These are phyloP conservation scores for Ceriops tagal DNA, from an alignment of 345 rosid genomes.

Conservation along the genomic window DNA sequence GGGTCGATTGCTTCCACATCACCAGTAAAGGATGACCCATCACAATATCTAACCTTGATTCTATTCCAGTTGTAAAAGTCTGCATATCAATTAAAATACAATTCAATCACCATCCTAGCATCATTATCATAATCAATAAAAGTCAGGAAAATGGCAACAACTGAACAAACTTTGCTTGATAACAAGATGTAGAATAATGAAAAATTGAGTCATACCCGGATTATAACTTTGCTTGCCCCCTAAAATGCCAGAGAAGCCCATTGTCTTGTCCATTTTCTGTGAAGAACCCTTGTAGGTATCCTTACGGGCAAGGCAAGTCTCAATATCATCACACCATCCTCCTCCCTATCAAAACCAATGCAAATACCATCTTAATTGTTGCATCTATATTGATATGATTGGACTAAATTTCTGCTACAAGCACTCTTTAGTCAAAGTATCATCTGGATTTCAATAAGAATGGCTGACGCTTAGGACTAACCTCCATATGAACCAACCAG, in stretches of 20 bases:
- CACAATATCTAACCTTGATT: constrained; percentile 86
- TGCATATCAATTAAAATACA: constrained; percentile 21
- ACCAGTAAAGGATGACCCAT: constrained; percentile 91
- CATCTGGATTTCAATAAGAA: too few relatives aligned
- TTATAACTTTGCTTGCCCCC: constrained; percentile 52
- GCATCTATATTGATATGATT: too few relatives aligned
- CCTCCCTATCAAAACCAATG: constrained; percentile 57
- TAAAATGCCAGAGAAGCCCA: constrained; percentile 86
- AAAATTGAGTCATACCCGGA: constrained; percentile 51
- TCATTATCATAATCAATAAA: neutral
- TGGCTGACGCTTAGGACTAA: constrained; percentile 19
- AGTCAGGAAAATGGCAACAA: neutral
- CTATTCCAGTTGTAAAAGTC: constrained; percentile 90
- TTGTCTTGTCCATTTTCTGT: constrained; percentile 51
- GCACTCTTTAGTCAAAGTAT: too few relatives aligned
- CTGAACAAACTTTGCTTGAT: neutral
- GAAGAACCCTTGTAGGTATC: constrained; percentile 81
- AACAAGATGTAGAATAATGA: neutral
- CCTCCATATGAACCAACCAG: constrained; percentile 91
- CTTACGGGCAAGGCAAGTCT: constrained; percentile 57
- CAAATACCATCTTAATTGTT: too few relatives aligned
- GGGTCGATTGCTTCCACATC: constrained; percentile 72
- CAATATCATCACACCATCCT: constrained; percentile 83
- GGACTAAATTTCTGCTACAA: too few relatives aligned
- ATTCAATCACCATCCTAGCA: neutral